Conservation (phyloP, 1,139 yeast genomes). For the Hyphopichia burtonii region DNA sequence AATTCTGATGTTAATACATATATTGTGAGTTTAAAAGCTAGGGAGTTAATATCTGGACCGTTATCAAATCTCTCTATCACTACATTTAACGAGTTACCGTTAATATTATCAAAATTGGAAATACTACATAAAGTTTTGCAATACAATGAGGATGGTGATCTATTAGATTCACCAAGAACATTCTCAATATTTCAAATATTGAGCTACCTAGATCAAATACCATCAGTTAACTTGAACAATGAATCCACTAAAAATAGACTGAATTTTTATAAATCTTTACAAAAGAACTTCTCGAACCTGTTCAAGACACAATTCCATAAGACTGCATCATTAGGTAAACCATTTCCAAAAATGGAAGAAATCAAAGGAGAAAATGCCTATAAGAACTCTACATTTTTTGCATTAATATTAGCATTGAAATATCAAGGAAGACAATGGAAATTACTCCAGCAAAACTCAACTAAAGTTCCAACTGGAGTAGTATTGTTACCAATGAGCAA, state of each 20-base stretch:
- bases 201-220: constrained; percentile 22
- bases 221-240: background rate
- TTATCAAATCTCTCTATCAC: constrained; percentile 30
- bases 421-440: constrained; percentile 51
- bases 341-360: constrained; percentile 7
- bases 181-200: constrained; percentile 51
- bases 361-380: constrained; percentile 11
- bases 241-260: background rate
- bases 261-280: background rate
- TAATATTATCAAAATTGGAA: constrained; percentile 44
- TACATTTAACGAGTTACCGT: constrained; percentile 33
- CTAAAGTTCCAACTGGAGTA: constrained; percentile 44
- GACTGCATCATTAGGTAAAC: constrained; percentile 15
- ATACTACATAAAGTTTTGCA: constrained; percentile 55
- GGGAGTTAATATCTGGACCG: constrained; percentile 27
- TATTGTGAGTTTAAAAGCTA: constrained; percentile 35
- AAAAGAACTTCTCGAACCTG: background rate
- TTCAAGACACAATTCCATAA: constrained; percentile 16
- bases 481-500: constrained; percentile 46
- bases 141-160: constrained; percentile 39
- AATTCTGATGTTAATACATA: constrained; percentile 39
- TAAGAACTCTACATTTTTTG: constrained; percentile 35
- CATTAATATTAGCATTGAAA: constrained; percentile 44
- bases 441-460: constrained; percentile 26
- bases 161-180: constrained; percentile 41